Percentiles rank a stretch among this genome's conserved stretches.
These are phyloP conservation scores for Croton laevigatus DNA, from an alignment of 441 rosid species.

Conservation along the genomic window DNA sequence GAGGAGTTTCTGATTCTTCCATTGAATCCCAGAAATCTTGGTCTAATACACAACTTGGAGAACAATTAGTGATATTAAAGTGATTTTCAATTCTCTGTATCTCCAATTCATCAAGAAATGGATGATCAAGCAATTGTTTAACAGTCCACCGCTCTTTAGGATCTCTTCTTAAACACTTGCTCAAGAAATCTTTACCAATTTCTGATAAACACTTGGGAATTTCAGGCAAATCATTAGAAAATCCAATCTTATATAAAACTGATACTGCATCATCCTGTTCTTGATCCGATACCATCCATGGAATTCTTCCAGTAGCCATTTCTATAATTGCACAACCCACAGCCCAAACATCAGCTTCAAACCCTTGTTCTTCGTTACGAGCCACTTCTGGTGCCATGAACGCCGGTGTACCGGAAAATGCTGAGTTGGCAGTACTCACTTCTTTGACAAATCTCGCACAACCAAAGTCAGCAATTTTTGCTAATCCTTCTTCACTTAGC, in stretches of 20 bases:
- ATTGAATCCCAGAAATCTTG: slow-evolving; percentile 63
- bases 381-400: slow-evolving; percentile 97
- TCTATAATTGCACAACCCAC: slow-evolving; percentile 73
- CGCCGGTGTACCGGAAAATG: slow-evolving; percentile 85
- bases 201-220: slow-evolving; percentile 58
- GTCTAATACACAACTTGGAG: slow-evolving; percentile 75
- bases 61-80: slow-evolving; percentile 24
- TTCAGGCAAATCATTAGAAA: slow-evolving; percentile 58
- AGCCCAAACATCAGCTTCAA: slow-evolving; percentile 79
- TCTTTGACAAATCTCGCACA: slow-evolving; percentile 44
- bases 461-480: slow-evolving; percentile 70
- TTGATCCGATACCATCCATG: slow-evolving; percentile 56
- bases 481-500: slow-evolving; percentile 39
- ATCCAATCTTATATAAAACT: slow-evolving; percentile 72
- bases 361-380: slow-evolving; percentile 68
- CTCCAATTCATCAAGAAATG: slow-evolving; percentile 42
- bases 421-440: slow-evolving; percentile 4
- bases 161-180: slow-evolving; percentile 54
- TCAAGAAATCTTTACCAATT: slow-evolving; percentile 58
- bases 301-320: slow-evolving; percentile 69
- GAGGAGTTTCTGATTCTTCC: slow-evolving; percentile 33
- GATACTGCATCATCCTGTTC: slow-evolving; percentile 55
- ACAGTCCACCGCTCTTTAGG: slow-evolving; percentile 56
- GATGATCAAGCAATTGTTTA: slow-evolving; percentile 60
- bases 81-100: slow-evolving; percentile 12